Base-by-base conservation (phyloP, 192 early-diverging fungal genomes). In the Obelidium mucronatum region DNA sequence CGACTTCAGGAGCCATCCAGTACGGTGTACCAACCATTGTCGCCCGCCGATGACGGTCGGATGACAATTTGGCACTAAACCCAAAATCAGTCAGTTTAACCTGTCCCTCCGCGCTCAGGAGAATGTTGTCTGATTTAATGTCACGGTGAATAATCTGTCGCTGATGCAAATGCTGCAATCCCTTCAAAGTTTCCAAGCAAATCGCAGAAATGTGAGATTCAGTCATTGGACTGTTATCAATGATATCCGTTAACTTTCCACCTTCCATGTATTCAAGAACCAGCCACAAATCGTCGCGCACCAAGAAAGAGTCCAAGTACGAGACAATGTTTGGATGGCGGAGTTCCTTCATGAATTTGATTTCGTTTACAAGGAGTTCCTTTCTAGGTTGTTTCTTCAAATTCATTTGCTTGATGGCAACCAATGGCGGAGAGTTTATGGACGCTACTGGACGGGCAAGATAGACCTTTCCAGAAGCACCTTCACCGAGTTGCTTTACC, bases 181-280 rank as follows among this genome's bases (percentile, higher is more conserved):
- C 93, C 75, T 89, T 77, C 4, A 94, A 73, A 8, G 94, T 91
- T 82, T 94, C 93, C 2, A 78, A 77, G 65, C 92, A 94, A 58
- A 95, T 88, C 22, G 93, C 91, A 0, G 91, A 89, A 78, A 96
- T 95, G 67, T 96, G 92, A 13, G 85, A 81, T 79, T 96, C 94
- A 0, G 82, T 88, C 86, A 96, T 88, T 30, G 80, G 95, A 85
- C 96, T 97, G 81, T 93, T 92, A 56, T 89, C 88, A 80, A 99
- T 98, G 34, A 98, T 92, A 79, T 99, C 97, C 35, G 96, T 99
- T 81, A 99, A 85, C 22, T 96, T 90, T 61, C 97, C 97, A 52
- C 95, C 97, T 79, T 99, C 96, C 96, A 99, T 99, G 82, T 93
- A 97, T 85, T 99, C 97, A 94, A 99, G 95, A 26, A 99, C 91